A percentile compares a stretch with the other conserved stretches of the same genome.
Evolutionary conservation across 139 green algal genomes (phyloP).

Genomic region (Monoraphidium neglectum): DNA sequence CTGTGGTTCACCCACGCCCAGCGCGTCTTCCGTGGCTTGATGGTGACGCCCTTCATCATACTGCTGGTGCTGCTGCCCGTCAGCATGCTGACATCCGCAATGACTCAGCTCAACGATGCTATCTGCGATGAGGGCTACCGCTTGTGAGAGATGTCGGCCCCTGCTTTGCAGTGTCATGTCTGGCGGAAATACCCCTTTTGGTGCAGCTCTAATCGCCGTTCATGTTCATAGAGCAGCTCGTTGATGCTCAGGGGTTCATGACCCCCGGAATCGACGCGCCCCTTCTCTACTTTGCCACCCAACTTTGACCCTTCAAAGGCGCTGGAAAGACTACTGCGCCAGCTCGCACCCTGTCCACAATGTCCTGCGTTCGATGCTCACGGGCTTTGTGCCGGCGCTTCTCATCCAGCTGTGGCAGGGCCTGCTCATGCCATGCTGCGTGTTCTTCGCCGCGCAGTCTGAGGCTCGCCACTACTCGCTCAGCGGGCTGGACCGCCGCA

Average conservation of each 20-base stretch:
- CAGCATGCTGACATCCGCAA: constrained; percentile 12
- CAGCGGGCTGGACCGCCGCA: constrained; percentile 40
- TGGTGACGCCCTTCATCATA: constrained; percentile 8
- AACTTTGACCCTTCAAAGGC: too few species aligned
- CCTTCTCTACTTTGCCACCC: too few species aligned
- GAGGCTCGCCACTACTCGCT: constrained; percentile 31
- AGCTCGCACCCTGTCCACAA: too few species aligned
- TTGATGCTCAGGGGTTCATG: too few species aligned
- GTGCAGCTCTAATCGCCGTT: too few species aligned
- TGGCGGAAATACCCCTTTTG: too few species aligned
- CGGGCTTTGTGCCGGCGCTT: constrained; percentile 54
- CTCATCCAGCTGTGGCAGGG: constrained; percentile 71
- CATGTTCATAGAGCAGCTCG: too few species aligned
- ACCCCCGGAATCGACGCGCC: too few species aligned
- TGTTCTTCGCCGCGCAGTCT: constrained; percentile 45
- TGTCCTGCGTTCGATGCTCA: too few species aligned
- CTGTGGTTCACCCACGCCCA: constrained; percentile 34
- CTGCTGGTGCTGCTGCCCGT: constrained; percentile 35
- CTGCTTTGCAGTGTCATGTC: too few species aligned
- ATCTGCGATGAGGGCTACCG: not conserved
- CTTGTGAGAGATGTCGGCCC: too few species aligned
- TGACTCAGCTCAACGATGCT: constrained; percentile 18
- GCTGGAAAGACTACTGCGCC: too few species aligned
- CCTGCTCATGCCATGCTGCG: constrained; percentile 54
- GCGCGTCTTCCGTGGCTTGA: constrained; percentile 9